A percentile compares a stretch with the other conserved stretches of the same genome.
Evolutionary conservation across 1,284 basidiomycete species (phyloP).

Genomic region (Ustilago loliicola): DNA sequence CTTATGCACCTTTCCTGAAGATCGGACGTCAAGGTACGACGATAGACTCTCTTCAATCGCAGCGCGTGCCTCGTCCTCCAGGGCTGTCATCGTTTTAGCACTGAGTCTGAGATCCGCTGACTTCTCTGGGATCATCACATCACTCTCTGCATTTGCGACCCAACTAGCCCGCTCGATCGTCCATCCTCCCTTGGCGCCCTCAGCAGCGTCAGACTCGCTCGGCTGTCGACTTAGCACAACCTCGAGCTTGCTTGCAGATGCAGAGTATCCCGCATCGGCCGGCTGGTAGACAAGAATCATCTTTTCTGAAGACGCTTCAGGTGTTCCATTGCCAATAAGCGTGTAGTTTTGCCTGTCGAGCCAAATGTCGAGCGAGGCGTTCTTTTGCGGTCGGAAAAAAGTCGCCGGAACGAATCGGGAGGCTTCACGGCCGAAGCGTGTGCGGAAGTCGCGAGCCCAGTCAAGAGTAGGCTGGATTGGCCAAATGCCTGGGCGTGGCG

Average conservation of each 20-base stretch:
- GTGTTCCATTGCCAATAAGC: background rate
- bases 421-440: constrained; percentile 32
- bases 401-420: constrained; percentile 42
- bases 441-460: constrained; percentile 37
- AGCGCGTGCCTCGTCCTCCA: constrained; percentile 9
- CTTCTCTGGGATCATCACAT: constrained; percentile 38
- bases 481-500: constrained; percentile 42
- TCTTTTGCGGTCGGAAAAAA: constrained; percentile 46
- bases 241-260: constrained; percentile 21
- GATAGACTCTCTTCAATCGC: constrained; percentile 19
- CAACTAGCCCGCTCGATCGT: constrained; percentile 16
- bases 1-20: background rate
- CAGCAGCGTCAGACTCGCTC: constrained; percentile 8
- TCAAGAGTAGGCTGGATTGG: constrained; percentile 24
- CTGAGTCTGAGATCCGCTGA: constrained; percentile 33
- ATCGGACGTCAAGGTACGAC: constrained; percentile 1
- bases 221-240: constrained; percentile 13
- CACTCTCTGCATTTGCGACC: constrained; percentile 25
- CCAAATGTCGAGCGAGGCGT: constrained; percentile 35
- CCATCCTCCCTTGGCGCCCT: constrained; percentile 17
- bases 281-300: constrained; percentile 31
- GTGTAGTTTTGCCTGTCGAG: constrained; percentile 35
- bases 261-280: constrained; percentile 5
- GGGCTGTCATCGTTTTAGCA: background rate
- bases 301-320: constrained; percentile 5